Conservation (phyloP, 345 rosid species). For the Orychophragmus violaceus region DNA sequence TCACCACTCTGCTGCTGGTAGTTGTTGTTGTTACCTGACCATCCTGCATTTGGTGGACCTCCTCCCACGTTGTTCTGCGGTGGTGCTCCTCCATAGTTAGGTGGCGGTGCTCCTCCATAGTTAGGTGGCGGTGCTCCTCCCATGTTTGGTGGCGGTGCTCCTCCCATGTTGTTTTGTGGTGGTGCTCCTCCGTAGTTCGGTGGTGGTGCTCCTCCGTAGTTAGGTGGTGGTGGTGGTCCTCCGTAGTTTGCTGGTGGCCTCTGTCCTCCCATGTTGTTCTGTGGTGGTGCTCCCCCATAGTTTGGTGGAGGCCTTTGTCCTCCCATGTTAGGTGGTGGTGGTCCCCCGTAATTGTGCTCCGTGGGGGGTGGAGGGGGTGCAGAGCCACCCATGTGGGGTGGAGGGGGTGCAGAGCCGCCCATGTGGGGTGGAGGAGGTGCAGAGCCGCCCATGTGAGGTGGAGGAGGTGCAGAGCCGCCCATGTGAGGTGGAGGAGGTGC, state of each 20-base stretch:
- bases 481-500: slow-evolving; percentile 25
- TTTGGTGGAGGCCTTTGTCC: slow-evolving; percentile 24
- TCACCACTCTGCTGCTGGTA: slow-evolving; percentile 29
- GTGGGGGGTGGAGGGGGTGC: slow-evolving; percentile 24
- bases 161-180: slow-evolving; percentile 24
- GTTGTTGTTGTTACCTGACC: slow-evolving; percentile 25
- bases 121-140: slow-evolving; percentile 25
- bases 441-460: slow-evolving; percentile 36
- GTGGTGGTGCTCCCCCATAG: slow-evolving; percentile 15
- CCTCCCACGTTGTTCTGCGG: slow-evolving; percentile 27
- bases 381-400: slow-evolving; percentile 19
- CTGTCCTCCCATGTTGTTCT: slow-evolving; percentile 26
- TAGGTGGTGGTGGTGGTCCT: slow-evolving; percentile 12
- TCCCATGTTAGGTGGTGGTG: slow-evolving; percentile 26
- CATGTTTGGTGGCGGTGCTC: slow-evolving; percentile 25
- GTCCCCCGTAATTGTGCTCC: slow-evolving; percentile 24
- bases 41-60: slow-evolving; percentile 21
- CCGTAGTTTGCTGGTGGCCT: slow-evolving; percentile 26
- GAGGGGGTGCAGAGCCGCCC: slow-evolving; percentile 24
- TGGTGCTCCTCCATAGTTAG: slow-evolving; percentile 18
- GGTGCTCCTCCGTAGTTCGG: slow-evolving; percentile 14
- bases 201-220: slow-evolving; percentile 24
- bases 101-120: slow-evolving; percentile 21
- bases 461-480: slow-evolving; percentile 35
- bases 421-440: slow-evolving; percentile 25